Percentiles rank a stretch among this genome's conserved stretches.
Evolutionary conservation across 2,329 filamentous ascomycete genomes (phyloP).

Genomic region (Pseudocercospora cruenta): DNA sequence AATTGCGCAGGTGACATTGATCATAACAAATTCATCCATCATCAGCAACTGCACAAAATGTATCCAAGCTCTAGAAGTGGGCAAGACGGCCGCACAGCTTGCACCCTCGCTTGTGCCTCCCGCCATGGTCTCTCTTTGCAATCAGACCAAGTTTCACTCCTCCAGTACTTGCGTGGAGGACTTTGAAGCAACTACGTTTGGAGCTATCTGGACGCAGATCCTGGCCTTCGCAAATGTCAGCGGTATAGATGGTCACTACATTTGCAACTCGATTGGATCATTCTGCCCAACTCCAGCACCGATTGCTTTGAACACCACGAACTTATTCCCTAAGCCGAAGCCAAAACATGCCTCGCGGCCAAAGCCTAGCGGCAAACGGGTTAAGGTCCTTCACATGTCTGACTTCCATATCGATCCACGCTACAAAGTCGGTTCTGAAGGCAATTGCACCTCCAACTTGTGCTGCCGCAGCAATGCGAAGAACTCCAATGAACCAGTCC

Average conservation of each 20-base stretch:
- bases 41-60: constrained; percentile 58
- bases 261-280: constrained; percentile 56
- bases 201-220: constrained; percentile 62
- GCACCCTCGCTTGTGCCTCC: constrained; percentile 55
- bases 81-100: constrained; percentile 54
- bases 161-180: constrained; percentile 53
- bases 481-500: constrained; percentile 41
- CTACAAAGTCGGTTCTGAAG: constrained; percentile 58
- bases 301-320: constrained; percentile 49
- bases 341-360: constrained; percentile 51
- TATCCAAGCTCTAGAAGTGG: constrained; percentile 54
- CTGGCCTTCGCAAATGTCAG: constrained; percentile 57
- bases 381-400: constrained; percentile 61
- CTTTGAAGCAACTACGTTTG: constrained; percentile 54
- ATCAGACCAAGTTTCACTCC: constrained; percentile 51
- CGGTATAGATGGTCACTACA: constrained; percentile 60
- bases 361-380: constrained; percentile 55
- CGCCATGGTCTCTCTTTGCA: constrained; percentile 57
- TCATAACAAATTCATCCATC: constrained; percentile 41
- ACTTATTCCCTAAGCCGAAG: constrained; percentile 59
- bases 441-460: constrained; percentile 55
- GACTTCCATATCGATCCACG: constrained; percentile 60
- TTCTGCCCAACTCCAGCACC: constrained; percentile 55
- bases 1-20: constrained; percentile 49
- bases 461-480: constrained; percentile 55